These are phyloP conservation scores for Alternaria sp. DNA, from an alignment of 2,329 filamentous ascomycete species.

Conservation along the genomic window DNA sequence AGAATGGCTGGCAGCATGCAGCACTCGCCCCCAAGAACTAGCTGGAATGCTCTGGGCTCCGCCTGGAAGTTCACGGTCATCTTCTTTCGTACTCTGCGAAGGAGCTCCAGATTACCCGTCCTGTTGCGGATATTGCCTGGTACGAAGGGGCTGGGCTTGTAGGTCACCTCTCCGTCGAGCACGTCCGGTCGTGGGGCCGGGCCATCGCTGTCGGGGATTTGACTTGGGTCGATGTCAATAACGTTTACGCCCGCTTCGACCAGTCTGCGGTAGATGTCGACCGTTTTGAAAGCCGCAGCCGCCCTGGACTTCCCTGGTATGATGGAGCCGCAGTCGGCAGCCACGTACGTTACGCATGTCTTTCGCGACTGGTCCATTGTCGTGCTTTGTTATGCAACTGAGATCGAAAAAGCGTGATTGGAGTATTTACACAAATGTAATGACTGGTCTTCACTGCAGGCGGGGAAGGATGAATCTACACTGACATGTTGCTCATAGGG, in stretches of 20 bases:
- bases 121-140: slow-evolving; percentile 24
- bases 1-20: slow-evolving; percentile 24
- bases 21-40: slow-evolving; percentile 26
- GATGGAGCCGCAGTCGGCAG: slow-evolving; percentile 23
- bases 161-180: slow-evolving; percentile 1
- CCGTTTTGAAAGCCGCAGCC: slow-evolving; percentile 13
- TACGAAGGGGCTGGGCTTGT: slow-evolving; percentile 3
- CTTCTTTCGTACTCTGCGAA: neutral
- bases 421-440: neutral
- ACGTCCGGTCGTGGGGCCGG: neutral
- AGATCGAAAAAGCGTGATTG: neutral
- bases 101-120: neutral
- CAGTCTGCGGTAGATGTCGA: slow-evolving; percentile 9
- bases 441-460: neutral
- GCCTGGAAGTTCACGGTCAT: neutral
- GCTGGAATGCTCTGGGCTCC: slow-evolving; percentile 11
- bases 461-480: neutral
- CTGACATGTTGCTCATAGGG: neutral
- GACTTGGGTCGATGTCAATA: neutral
- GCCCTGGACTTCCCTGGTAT: slow-evolving; percentile 22
- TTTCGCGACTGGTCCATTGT: neutral
- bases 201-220: neutral
- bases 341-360: slow-evolving; percentile 15
- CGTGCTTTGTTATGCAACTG: neutral
- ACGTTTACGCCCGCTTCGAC: neutral